Evolutionary conservation across 805 yeast genomes (phyloP).

Genomic region (Pichia paraexigua): DNA sequence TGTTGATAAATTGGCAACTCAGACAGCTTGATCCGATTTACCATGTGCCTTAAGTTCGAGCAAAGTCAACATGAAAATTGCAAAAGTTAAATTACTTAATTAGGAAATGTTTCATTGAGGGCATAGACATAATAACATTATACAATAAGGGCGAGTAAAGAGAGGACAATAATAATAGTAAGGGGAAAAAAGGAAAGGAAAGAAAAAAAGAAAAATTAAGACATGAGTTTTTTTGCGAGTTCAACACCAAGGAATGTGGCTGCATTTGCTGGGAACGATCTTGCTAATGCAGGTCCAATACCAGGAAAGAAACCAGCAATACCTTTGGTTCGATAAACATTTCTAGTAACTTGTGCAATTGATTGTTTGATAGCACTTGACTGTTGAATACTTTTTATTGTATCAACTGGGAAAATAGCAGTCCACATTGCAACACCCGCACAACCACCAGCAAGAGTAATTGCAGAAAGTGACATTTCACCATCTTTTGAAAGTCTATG

Average conservation of each 20-base stretch:
- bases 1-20: neutral
- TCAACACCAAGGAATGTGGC: constrained; percentile 97
- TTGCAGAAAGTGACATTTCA: constrained; percentile 59
- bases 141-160: neutral
- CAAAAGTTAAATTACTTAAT: neutral
- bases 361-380: constrained; percentile 47
- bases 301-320: constrained; percentile 95
- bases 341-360: constrained; percentile 55
- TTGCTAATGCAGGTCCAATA: constrained; percentile 85
- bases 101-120: neutral
- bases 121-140: neutral
- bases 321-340: constrained; percentile 71
- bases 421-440: constrained; percentile 98
- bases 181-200: neutral
- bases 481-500: constrained; percentile 35
- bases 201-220: neutral
- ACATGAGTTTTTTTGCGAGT: constrained; percentile 39
- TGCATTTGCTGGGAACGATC: constrained; percentile 99
- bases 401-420: constrained; percentile 92
- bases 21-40: neutral
- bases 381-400: constrained; percentile 80
- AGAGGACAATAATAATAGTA: neutral
- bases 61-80: too few species aligned
- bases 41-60: too few species aligned
- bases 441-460: constrained; percentile 86